Evolutionary conservation across 192 early-diverging fungal species (phyloP), one percentile per base, ranked within the genome.

Genomic region (Coemansia umbellata): DNA sequence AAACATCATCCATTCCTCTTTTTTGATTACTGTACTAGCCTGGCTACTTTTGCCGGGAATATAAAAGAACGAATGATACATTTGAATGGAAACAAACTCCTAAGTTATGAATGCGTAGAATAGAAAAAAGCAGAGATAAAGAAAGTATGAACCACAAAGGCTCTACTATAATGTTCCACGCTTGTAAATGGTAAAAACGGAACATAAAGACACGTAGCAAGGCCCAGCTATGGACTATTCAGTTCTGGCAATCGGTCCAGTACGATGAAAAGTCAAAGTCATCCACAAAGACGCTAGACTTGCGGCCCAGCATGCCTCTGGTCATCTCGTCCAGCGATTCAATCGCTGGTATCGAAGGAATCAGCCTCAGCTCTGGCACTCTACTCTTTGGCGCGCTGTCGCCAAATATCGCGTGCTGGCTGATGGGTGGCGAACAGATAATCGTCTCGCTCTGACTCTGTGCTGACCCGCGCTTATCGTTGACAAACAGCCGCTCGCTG

Each of bases 361-460:
- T 45, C 43, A 45, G 43, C 24, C 14, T 45, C 19, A 63, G 49
- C 27, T 63, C 60, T 5, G 50, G 60, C 17, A 39, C 32, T 17
- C 53, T 56, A 13, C 33, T 31, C 23, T 41, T 33, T 15, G 62
- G 30, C 15, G 31, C 35, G 48, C 36, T 37, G n/a, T 49, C 47
- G 19, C 32, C 52, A 21, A 50, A 55, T 13, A 47, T 23, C 10
- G 21, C 30, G 33, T 47, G 32, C 13, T 31, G 26, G 28, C 30
- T 49, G 37, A 37, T 60, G 27, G 59, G 54, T 5, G 70, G 70
- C 51, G 70, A 74, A 28, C 45, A 69, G 22, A 75, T 58, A 47
- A 75, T 67, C 1, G 72, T 75, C 22, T 75, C 72, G 54, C 72
- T 47, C 37, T 75, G 66, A 58, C 72, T 75, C 43, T 65, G 72